phyloP scores from a whole-genome alignment of 345 rosid genomes.

The Luvunga scandens region DNA sequence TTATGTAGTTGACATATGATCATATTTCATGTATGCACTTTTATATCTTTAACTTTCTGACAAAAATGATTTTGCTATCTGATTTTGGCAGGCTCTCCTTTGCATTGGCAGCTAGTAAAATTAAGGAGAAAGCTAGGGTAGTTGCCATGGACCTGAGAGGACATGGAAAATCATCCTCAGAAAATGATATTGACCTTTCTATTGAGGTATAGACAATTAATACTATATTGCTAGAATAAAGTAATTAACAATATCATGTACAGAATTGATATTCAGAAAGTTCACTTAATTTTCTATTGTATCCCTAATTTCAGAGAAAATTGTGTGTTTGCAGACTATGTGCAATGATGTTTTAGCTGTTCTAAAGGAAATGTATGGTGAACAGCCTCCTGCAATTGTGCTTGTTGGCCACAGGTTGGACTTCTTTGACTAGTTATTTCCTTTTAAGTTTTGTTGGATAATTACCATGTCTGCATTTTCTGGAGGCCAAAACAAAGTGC shows the following conservation, averaged over 20 bases:
- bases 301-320: background rate
- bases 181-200: slow-evolving; percentile 83
- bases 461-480: slow-evolving; percentile 1
- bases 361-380: slow-evolving; percentile 79
- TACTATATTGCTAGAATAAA: background rate
- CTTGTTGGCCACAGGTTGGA: slow-evolving; percentile 92
- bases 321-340: slow-evolving; percentile 72
- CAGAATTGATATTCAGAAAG: background rate
- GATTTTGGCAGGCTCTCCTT: slow-evolving; percentile 69
- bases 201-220: slow-evolving; percentile 51
- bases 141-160: slow-evolving; percentile 97
- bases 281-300: background rate
- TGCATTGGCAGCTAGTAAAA: slow-evolving; percentile 65
- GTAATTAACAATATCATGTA: background rate
- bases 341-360: slow-evolving; percentile 81
- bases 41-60: background rate
- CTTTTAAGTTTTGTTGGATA: background rate
- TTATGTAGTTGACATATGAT: background rate
- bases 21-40: background rate
- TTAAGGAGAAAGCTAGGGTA: slow-evolving; percentile 86
- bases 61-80: background rate
- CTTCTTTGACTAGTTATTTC: slow-evolving; percentile 2
- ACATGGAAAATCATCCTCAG: slow-evolving; percentile 80
- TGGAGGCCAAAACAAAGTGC: slow-evolving; percentile 6
- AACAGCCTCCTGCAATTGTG: slow-evolving; percentile 85